Conservation (phyloP, 208 protist species). For the Herpetomonas samuelpessoai region DNA sequence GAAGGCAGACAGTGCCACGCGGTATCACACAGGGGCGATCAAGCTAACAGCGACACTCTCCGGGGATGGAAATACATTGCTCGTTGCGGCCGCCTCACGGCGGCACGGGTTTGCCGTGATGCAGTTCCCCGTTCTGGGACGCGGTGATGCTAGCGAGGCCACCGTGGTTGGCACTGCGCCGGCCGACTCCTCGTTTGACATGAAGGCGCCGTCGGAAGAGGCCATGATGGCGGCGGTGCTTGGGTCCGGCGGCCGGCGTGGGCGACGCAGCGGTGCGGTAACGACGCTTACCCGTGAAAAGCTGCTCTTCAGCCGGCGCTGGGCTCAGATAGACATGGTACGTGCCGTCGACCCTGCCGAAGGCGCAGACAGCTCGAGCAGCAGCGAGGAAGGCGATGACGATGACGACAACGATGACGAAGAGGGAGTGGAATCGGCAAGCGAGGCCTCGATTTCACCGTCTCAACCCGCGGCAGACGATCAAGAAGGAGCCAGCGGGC, state of each 20-base stretch:
- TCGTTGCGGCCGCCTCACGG: slow-evolving; percentile 31
- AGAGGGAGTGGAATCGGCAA: no score
- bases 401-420: slow-evolving; percentile 3
- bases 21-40: background rate
- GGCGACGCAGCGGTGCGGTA: slow-evolving; percentile 5
- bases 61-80: slow-evolving; percentile 21
- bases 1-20: background rate
- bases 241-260: background rate
- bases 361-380: background rate
- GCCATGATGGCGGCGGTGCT: background rate
- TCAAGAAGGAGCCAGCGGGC: no score
- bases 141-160: slow-evolving; percentile 4
- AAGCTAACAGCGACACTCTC: background rate
- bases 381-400: background rate
- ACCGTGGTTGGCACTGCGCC: background rate
- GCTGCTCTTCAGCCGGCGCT: slow-evolving; percentile 4
- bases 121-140: slow-evolving; percentile 26
- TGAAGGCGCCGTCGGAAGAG: background rate
- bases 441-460: no score
- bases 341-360: slow-evolving; percentile 3
- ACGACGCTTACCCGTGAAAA: slow-evolving; percentile 9
- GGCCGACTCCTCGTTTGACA: background rate
- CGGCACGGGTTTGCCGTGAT: slow-evolving; percentile 27
- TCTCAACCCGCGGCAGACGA: no score
- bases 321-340: slow-evolving; percentile 6